Conservation (phyloP, 768 basidiomycete genomes). For the Pleurotus tuoliensis region DNA sequence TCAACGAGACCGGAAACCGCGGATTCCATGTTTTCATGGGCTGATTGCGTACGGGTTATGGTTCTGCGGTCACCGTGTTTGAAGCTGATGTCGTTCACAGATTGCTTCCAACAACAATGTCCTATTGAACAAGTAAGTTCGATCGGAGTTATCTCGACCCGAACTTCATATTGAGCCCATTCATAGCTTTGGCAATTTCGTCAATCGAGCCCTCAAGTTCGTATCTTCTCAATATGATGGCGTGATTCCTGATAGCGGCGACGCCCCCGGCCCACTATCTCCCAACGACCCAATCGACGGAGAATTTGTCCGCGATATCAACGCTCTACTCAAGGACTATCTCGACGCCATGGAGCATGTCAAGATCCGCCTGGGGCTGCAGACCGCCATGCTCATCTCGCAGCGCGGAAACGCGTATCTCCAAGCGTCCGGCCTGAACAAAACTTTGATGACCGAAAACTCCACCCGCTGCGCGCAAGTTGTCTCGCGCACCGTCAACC, state of each 20-base stretch:
- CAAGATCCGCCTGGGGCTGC: constrained; percentile 83
- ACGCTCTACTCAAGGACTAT: constrained; percentile 75
- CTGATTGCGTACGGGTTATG: constrained; percentile 68
- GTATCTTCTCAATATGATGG: constrained; percentile 79
- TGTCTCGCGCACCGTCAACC: constrained; percentile 82
- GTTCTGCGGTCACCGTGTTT: background rate
- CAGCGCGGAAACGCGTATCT: constrained; percentile 89
- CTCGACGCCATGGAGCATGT: constrained; percentile 87
- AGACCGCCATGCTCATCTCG: constrained; percentile 87
- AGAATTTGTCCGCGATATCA: constrained; percentile 78
- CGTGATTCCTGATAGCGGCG: constrained; percentile 75
- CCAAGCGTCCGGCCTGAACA: constrained; percentile 89
- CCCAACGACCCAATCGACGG: constrained; percentile 62
- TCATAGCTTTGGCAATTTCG: constrained; percentile 92
- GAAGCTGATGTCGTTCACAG: constrained; percentile 31
- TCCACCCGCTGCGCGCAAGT: constrained; percentile 89
- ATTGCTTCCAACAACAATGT: constrained; percentile 92
- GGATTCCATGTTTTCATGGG: constrained; percentile 97
- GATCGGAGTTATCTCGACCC: background rate
- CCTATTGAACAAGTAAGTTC: constrained; percentile 81
- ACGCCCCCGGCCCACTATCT: constrained; percentile 65
- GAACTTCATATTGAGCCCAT: background rate
- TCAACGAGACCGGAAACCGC: constrained; percentile 90
- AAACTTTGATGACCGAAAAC: constrained; percentile 77
- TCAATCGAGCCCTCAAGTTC: constrained; percentile 93